Conservation (phyloP, 345 rosid genomes). For the Viola odorata region DNA sequence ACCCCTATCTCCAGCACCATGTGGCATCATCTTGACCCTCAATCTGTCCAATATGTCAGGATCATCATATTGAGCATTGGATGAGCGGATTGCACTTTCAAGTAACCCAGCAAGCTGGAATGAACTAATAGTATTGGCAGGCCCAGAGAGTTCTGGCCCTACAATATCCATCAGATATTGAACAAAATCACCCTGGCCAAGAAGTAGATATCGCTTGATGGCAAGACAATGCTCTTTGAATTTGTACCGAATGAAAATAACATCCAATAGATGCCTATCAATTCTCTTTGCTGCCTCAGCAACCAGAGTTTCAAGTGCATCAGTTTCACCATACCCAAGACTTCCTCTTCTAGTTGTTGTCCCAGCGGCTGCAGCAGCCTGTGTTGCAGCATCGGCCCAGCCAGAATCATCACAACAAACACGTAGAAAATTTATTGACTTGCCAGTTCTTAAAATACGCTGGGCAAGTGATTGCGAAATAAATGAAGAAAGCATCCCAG, state of each 20-base stretch:
- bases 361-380: conserved; percentile 93
- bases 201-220: conserved; percentile 83
- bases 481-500: conserved; percentile 87
- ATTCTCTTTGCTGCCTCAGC: conserved; percentile 95
- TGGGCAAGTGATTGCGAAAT: conserved; percentile 87
- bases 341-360: conserved; percentile 86
- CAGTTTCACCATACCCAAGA: conserved; percentile 93
- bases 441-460: conserved; percentile 89
- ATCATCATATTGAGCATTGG: conserved; percentile 97
- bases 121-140: conserved; percentile 91
- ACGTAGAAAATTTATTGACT: conserved; percentile 91
- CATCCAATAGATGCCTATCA: conserved; percentile 81
- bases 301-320: conserved; percentile 87
- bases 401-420: conserved; percentile 94
- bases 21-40: conserved; percentile 97
- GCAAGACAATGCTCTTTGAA: conserved; percentile 97
- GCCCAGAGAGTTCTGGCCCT: conserved; percentile 93
- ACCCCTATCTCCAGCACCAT: conserved; percentile 80
- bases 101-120: conserved; percentile 91
- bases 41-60: conserved; percentile 83
- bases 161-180: conserved; percentile 91
- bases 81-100: conserved; percentile 89
- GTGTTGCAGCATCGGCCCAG: conserved; percentile 90
- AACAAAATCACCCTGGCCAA: conserved; percentile 98
- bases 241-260: conserved; percentile 66